A percentile compares a stretch with the other conserved stretches of the same genome.
Evolutionary conservation across 805 yeast species (phyloP).

Genomic region (Starmerella sp.): DNA sequence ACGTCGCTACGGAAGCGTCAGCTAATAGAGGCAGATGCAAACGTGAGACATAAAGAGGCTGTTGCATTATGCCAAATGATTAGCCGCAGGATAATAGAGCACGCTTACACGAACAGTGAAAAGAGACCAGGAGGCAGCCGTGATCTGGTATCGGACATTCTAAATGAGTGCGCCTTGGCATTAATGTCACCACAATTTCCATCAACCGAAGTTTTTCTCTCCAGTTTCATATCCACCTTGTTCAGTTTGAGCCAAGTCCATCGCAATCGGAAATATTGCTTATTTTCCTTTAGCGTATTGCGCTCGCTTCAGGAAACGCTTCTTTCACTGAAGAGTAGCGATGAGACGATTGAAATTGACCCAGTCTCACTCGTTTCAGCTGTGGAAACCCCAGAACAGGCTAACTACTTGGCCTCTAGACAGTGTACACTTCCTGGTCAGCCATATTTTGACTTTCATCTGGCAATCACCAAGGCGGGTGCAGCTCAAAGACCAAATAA

Average conservation of each 20-base stretch:
- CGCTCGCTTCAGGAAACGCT: conserved; percentile 1
- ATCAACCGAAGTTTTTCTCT: conserved; percentile 13
- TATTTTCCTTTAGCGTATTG: conserved; percentile 7
- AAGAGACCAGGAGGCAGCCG: background rate
- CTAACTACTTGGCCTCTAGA: conserved; percentile 10
- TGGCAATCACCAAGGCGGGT: background rate
- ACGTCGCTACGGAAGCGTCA: conserved; percentile 3
- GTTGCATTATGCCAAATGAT: conserved; percentile 4
- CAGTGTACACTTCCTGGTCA: conserved; percentile 7
- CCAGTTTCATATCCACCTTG: conserved; percentile 6
- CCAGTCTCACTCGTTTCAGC: background rate
- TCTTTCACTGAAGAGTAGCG: background rate
- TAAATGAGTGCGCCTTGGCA: background rate
- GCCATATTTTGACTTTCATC: conserved; percentile 6
- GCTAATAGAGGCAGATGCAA: conserved; percentile 1
- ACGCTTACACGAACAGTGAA: background rate
- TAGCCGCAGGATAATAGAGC: conserved; percentile 12
- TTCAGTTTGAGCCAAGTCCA: conserved; percentile 2
- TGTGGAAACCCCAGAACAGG: conserved; percentile 1
- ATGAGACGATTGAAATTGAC: background rate
- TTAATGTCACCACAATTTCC: conserved; percentile 9
- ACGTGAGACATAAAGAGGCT: conserved; percentile 1
- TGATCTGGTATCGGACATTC: background rate
- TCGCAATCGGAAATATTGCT: conserved; percentile 7
- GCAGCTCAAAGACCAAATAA: background rate